Evolutionary conservation across 2,329 filamentous ascomycete species (phyloP).

Genomic region (Neocucurbitaria cava): DNA sequence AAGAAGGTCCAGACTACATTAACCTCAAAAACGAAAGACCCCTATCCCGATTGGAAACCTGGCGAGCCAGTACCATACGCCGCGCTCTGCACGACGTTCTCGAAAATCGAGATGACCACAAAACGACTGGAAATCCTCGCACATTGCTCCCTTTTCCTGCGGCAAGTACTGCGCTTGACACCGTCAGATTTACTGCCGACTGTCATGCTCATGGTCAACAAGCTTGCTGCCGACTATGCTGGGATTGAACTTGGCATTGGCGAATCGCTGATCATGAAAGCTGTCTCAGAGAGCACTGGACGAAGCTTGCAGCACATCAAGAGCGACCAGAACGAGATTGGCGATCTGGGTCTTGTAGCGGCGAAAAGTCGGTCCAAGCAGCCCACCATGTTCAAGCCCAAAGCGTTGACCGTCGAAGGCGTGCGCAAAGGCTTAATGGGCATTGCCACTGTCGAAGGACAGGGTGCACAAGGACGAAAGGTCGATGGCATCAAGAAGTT

Average conservation of each 20-base stretch:
- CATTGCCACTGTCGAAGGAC: constrained; percentile 86
- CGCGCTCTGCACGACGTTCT: constrained; percentile 92
- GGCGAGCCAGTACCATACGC: constrained; percentile 92
- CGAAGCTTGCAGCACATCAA: constrained; percentile 90
- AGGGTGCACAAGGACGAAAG: constrained; percentile 88
- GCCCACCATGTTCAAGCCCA: constrained; percentile 98
- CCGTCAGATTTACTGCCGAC: constrained; percentile 87
- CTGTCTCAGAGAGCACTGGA: constrained; percentile 92
- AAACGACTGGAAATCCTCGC: constrained; percentile 89
- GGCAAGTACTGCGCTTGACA: constrained; percentile 91
- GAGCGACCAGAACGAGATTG: constrained; percentile 93
- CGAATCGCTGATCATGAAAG: constrained; percentile 98
- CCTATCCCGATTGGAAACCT: constrained; percentile 94
- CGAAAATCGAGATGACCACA: constrained; percentile 90
- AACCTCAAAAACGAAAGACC: constrained; percentile 72
- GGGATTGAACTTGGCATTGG: constrained; percentile 98
- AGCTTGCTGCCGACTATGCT: constrained; percentile 93
- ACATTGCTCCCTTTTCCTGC: constrained; percentile 87
- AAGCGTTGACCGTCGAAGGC: constrained; percentile 82
- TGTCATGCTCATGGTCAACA: constrained; percentile 96
- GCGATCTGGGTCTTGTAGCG: constrained; percentile 91
- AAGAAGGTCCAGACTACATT: constrained; percentile 82
- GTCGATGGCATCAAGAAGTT: constrained; percentile 96
- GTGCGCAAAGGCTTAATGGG: constrained; percentile 88
- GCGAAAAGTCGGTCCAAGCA: constrained; percentile 95